Base-by-base conservation (phyloP, 108 stramenopile species). In the Tribonema minus region DNA sequence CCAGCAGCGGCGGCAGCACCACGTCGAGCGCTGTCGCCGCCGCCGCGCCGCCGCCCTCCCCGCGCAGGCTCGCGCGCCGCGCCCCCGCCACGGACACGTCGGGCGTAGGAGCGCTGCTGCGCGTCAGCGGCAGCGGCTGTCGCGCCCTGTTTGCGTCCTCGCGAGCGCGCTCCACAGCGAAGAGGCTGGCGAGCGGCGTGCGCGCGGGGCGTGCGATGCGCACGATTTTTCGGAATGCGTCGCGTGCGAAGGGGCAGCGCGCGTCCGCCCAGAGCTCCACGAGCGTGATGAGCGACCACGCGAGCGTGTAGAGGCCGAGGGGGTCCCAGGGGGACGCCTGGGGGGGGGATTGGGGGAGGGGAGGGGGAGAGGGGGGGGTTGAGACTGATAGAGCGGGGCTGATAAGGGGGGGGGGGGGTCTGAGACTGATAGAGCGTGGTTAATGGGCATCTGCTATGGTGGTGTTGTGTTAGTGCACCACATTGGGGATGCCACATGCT, bases 231-330 rank as follows among this genome's bases (percentile, higher is more conserved):
- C 66, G 64, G 33, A 65, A 61, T 32, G 74, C 62, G 64, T 29
- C 63, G 5, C 35, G 41, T 6, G 33, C 64, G 64, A 60, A 75
- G 37, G 61, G 40, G 64, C 46, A 65, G 29, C 64, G 41, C 39
- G 41, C 64, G 54, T 75, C 74, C n/a, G 39, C 74, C 74, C 74
- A 75, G 3, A 75, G 64, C 33, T 75, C 74, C 4, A 75, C 64
- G 40, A 75, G 64, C 25, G 41, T 63, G 27, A 75, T 64, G 27
- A 75, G 64, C 2, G 64, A 34, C 74, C 74, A 75, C 63, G 66
- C 36, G 46, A 62, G 58, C 26, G 66, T 64, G 46, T 29, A 65
- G n/a, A 60, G 74, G 74, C 74, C 74, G 4, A 75, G 46, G 0
- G 41, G 64, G 27, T 75, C 62, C 31, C 37, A 33, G 37, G 74